Base-by-base conservation (phyloP, 805 yeast genomes). In the Wickerhamiella galacta region DNA sequence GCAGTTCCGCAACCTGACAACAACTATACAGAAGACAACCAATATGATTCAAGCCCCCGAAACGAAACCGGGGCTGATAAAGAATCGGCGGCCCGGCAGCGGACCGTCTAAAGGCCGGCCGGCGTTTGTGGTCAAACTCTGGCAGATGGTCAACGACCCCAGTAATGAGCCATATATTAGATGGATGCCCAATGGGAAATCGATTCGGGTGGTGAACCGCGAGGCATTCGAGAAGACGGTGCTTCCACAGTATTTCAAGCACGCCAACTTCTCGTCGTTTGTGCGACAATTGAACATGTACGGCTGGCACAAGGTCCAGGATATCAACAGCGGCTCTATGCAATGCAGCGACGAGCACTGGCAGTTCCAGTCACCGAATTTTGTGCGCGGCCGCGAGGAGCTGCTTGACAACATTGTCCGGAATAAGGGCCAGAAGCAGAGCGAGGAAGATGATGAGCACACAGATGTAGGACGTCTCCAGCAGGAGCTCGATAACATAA, bases 291-390 rank as follows among this genome's bases (percentile, higher is more conserved):
- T 87, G 47, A 87, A 87, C 57, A 87, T 90, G 98, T 90, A 90
- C 52, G 98, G 98, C 8, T 90, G 95, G 95, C 96, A 85, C 60
- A 90, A 90, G 56, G 90, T 90, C 3, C 98, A 90, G 56, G 96
- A 90, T 55, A 72, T 85, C 16, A 78, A 60, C 36, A 67, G 77
- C 17, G 95, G 66, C 14, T 56, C 63, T 9, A 56, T 61, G 61
- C 58, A 57, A 35, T 41, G 44, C 33, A 58, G 58, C 26, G 95
- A 85, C 36, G 96, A 90, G 47, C 67, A 72, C 35, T 76, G 85
- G 79, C 92, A 83, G 54, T 90, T 90, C 58, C 74, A 72, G 40
- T 81, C 83, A 41, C 83, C 90, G 2, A 66, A 72, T 48, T 90
- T 90, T 52, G 60, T 71, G 23, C 64, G 66, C 38, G 93, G 68